phyloP scores from a whole-genome alignment of 805 yeast species.

The Torulaspora delbrueckii region DNA sequence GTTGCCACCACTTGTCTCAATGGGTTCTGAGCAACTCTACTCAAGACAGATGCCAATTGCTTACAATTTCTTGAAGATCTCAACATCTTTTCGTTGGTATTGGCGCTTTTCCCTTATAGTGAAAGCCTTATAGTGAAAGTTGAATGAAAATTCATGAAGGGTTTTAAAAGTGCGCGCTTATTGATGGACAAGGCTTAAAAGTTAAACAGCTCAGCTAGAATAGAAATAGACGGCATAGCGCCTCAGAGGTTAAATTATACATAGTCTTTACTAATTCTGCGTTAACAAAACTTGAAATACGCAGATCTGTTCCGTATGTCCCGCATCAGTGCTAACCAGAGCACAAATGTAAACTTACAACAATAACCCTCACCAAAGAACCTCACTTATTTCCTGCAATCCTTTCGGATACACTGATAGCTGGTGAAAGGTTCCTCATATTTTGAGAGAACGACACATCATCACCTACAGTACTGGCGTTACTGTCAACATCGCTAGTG shows the following conservation, averaged over 20 bases:
- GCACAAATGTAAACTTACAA: background rate
- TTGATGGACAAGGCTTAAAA: background rate
- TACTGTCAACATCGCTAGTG: constrained; percentile 25
- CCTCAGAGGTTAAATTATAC: background rate
- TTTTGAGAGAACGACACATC: constrained; percentile 23
- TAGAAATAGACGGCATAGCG: background rate
- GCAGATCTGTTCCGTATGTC: background rate
- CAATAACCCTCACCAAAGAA: background rate
- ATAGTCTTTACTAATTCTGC: background rate
- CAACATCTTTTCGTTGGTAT: constrained; percentile 2
- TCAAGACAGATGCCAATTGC: background rate
- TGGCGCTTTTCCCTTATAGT: background rate
- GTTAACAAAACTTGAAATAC: background rate
- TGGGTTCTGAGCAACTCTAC: background rate
- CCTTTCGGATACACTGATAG: constrained; percentile 10
- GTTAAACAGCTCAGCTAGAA: background rate
- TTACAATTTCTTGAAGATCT: constrained; percentile 7
- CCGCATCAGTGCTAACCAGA: background rate
- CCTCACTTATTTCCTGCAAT: background rate
- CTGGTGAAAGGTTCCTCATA: constrained; percentile 16
- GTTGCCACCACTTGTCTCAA: constrained; percentile 3
- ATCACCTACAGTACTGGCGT: constrained; percentile 30
- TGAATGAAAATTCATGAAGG: background rate
- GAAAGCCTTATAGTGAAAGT: background rate
- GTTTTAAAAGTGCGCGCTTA: background rate